These are phyloP conservation scores for Scheffersomyces ergatensis DNA, from an alignment of 805 yeast species.

Conservation along the genomic window DNA sequence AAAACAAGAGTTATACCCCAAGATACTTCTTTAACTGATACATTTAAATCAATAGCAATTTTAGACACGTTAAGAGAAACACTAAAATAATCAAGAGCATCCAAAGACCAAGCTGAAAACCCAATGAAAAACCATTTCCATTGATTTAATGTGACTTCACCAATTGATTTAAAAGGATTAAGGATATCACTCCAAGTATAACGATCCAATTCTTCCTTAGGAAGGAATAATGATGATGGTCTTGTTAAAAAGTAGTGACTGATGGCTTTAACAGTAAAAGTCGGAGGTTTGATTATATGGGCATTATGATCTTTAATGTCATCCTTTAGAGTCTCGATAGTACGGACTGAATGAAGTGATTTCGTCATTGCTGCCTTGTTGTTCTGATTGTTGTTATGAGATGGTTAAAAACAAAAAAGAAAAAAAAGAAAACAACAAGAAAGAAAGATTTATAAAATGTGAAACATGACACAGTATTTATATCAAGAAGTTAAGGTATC, in stretches of 20 bases:
- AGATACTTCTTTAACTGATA: slow-evolving; percentile 49
- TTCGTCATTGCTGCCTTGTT: background rate
- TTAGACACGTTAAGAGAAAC: slow-evolving; percentile 54
- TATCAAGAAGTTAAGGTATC: too few relatives aligned
- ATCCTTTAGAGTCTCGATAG: background rate
- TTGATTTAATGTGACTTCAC: slow-evolving; percentile 31
- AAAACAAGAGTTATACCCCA: slow-evolving; percentile 75
- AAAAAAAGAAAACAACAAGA: too few relatives aligned
- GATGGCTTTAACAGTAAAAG: slow-evolving; percentile 7
- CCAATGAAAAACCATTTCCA: slow-evolving; percentile 65
- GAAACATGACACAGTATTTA: too few relatives aligned
- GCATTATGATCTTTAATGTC: slow-evolving; percentile 16
- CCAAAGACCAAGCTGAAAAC: slow-evolving; percentile 67
- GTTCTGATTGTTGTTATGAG: too few relatives aligned
- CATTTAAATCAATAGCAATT: slow-evolving; percentile 48
- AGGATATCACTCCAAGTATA: slow-evolving; percentile 37
- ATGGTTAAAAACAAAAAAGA: too few relatives aligned
- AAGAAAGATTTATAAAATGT: too few relatives aligned
- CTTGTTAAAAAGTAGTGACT: slow-evolving; percentile 42
- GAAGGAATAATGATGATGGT: slow-evolving; percentile 46
- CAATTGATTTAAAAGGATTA: slow-evolving; percentile 45
- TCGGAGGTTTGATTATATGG: slow-evolving; percentile 25
- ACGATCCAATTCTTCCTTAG: slow-evolving; percentile 38
- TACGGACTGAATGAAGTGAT: background rate
- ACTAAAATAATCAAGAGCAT: slow-evolving; percentile 68